Conservation (phyloP, 108 stramenopile species). For the Seminavis robusta region DNA sequence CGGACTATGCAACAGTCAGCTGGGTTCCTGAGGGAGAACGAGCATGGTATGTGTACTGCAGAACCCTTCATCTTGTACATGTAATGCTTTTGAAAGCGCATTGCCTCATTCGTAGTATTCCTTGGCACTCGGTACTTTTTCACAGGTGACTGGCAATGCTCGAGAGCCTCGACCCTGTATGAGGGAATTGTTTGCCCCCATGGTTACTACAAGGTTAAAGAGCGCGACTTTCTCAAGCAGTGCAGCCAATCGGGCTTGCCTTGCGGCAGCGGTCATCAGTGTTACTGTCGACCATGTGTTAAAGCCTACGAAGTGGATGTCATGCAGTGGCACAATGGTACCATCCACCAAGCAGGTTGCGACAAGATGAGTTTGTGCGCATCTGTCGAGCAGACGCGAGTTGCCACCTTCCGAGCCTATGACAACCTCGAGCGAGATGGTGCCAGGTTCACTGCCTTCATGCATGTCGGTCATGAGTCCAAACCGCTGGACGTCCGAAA, state of each 20-base stretch:
- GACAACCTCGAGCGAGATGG: conserved; percentile 14
- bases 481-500: neutral
- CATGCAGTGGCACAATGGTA: no score
- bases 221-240: no score
- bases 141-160: conserved; percentile 1
- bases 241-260: no score
- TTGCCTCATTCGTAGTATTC: no score
- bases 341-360: no score
- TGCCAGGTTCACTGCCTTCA: neutral
- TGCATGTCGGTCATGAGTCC: neutral
- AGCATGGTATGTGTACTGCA: conserved; percentile 2
- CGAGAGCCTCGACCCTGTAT: neutral
- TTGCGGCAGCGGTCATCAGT: neutral
- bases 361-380: neutral
- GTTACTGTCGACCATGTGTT: conserved; percentile 7
- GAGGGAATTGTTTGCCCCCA: neutral
- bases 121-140: neutral
- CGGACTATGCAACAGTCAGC: conserved; percentile 2
- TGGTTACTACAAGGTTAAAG: conserved; percentile 3
- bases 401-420: conserved; percentile 1
- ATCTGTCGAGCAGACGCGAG: conserved; percentile 5
- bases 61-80: no score
- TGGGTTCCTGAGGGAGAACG: conserved; percentile 4
- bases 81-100: no score
- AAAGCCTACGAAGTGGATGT: conserved; percentile 8